Evolutionary conservation across 495 filamentous ascomycete genomes (phyloP).

Genomic region (Neurospora africana): DNA sequence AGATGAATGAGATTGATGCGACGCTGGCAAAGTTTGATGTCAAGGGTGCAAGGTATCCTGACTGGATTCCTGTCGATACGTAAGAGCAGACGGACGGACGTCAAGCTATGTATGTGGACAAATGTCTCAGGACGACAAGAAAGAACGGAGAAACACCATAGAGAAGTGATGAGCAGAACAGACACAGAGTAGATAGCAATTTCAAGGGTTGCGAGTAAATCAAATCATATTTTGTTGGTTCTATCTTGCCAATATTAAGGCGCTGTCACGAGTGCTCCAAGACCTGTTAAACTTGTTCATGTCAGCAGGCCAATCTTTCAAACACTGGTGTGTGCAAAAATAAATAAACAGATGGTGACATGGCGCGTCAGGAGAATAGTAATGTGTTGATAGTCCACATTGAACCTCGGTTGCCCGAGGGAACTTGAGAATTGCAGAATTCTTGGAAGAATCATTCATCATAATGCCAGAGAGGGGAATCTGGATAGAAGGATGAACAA

Average conservation of each 20-base stretch:
- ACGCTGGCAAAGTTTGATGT: conserved; percentile 33
- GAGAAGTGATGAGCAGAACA: background rate
- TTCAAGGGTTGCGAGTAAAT: background rate
- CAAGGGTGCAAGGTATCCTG: conserved; percentile 33
- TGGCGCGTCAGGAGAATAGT: conserved; percentile 10
- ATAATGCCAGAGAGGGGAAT: background rate
- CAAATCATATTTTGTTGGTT: background rate
- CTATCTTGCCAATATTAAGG: background rate
- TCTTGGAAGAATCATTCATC: conserved; percentile 41
- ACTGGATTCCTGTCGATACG: conserved; percentile 19
- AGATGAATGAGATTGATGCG: conserved; percentile 40
- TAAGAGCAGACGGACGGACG: conserved; percentile 6
- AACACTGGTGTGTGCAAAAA: conserved; percentile 1
- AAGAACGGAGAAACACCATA: background rate
- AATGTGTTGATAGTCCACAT: conserved; percentile 26
- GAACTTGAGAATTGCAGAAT: conserved; percentile 48
- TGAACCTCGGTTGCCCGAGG: conserved; percentile 5
- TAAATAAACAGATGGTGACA: conserved; percentile 2
- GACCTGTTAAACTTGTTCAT: background rate
- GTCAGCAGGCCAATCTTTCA: background rate
- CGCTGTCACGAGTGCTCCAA: background rate
- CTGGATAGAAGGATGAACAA: background rate
- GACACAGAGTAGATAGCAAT: background rate
- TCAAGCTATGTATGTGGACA: background rate
- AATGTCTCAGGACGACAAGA: background rate